Conservation (phyloP, 305 asterid species). For the Vinca major region DNA sequence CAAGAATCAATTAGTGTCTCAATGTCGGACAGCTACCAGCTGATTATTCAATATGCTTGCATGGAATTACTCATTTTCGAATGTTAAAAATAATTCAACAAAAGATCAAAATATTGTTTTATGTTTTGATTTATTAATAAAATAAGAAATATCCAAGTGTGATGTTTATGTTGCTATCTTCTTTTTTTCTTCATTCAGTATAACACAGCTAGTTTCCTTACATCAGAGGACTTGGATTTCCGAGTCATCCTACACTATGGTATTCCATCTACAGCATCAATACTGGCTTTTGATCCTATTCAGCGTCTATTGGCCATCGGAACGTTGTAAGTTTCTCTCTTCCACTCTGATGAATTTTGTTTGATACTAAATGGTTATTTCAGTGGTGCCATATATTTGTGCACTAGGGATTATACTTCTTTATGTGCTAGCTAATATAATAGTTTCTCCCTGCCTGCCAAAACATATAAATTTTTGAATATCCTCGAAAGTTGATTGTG, state of each 20-base stretch:
- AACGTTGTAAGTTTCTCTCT: conserved; percentile 49
- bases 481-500: neutral
- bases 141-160: neutral
- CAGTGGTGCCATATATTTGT: neutral
- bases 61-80: neutral
- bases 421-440: neutral
- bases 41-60: neutral
- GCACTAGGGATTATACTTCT: neutral
- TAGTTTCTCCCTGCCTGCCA: neutral
- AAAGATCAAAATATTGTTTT: too few relatives aligned
- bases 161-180: neutral
- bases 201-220: conserved; percentile 31
- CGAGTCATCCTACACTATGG: conserved; percentile 72
- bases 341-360: neutral
- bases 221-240: conserved; percentile 50
- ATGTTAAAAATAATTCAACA: neutral
- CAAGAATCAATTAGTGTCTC: neutral
- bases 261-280: conserved; percentile 69
- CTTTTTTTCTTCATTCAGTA: conserved; percentile 29
- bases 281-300: conserved; percentile 80
- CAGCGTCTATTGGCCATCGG: conserved; percentile 81
- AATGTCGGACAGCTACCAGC: neutral
- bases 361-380: neutral
- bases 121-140: neutral
- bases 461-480: neutral